Base-by-base conservation (phyloP, 192 early-diverging fungal genomes). In the Backusella psychrophila region DNA sequence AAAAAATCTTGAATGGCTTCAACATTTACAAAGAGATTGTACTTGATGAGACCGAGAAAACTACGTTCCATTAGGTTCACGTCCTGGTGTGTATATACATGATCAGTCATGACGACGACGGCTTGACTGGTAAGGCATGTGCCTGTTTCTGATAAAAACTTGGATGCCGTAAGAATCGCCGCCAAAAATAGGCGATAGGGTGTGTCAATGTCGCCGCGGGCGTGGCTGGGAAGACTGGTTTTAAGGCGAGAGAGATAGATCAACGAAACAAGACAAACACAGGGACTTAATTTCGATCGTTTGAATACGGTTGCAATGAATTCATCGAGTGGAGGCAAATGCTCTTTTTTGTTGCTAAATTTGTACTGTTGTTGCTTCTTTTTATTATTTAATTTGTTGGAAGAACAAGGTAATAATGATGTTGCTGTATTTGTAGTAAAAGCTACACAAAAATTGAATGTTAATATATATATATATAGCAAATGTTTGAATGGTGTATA, bases 161-260 rank as follows among this genome's bases (percentile, higher is more conserved):
- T 94, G 72, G 86, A 86, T 3, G 91, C 90, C 7, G 91, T 85
- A 52, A 94, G 80, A 63, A 94, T 82, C 14, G 93, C 87, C 0
- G 90, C 90, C 67, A 94, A 72, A 71, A 94, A 92, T 21, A 94
- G 88, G 44, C 89, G 85, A 74, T 92, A 92, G 21, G 93, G 93
- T 17, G 93, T 92, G 74, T 92, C 93, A 15, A 85, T 81, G 63
- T 90, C 89, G 3, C 90, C 91, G 26, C 89, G 87, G 36, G 93
- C 93, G 36, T 85, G 83, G 52, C 77, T 75, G 0, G 90, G 90
- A 69, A 94, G 69, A 23, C 83, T 81, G 23, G 77, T 85, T 74
- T 92, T 89, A 35, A 94, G 84, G 38, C 91, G 81, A 52, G 90
- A 86, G 19, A 94, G 86, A 75, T 94, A 94, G 35, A 94, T 88